phyloP scores from a whole-genome alignment of 1,139 yeast species.

The Casaregolazyma suthepensis region DNA sequence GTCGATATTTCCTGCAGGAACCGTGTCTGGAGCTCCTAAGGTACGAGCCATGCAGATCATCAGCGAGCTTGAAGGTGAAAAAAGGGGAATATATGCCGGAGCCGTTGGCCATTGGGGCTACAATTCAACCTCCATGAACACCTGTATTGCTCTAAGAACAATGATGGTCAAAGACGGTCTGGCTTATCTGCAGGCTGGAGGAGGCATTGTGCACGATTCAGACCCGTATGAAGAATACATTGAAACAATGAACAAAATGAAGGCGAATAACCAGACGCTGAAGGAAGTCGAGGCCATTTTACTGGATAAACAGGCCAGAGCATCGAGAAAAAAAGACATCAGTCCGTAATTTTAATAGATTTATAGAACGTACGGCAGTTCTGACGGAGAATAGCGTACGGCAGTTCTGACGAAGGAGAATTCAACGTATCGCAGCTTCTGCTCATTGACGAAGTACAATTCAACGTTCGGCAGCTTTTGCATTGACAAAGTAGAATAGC shows the following conservation, averaged over 20 bases:
- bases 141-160: conserved; percentile 94
- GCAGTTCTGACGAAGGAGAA: too few species aligned
- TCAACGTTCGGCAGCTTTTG: too few species aligned
- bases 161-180: conserved; percentile 89
- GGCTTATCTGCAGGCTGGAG: conserved; percentile 96
- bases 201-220: conserved; percentile 93
- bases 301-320: conserved; percentile 2
- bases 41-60: conserved; percentile 94
- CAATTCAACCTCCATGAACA: conserved; percentile 88
- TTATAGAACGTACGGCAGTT: neutral
- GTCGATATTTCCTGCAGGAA: conserved; percentile 97
- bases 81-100: conserved; percentile 96
- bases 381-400: too few species aligned
- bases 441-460: too few species aligned
- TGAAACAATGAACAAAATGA: conserved; percentile 96
- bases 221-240: conserved; percentile 93
- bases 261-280: conserved; percentile 57
- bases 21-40: conserved; percentile 97
- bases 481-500: too few species aligned
- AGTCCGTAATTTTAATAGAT: neutral
- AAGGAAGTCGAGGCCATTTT: conserved; percentile 7
- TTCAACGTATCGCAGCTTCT: too few species aligned
- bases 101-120: conserved; percentile 99
- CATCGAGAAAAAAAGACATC: neutral
- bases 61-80: conserved; percentile 81